phyloP scores from a whole-genome alignment of 192 early-diverging fungal species.

The Coemansia sp. region DNA sequence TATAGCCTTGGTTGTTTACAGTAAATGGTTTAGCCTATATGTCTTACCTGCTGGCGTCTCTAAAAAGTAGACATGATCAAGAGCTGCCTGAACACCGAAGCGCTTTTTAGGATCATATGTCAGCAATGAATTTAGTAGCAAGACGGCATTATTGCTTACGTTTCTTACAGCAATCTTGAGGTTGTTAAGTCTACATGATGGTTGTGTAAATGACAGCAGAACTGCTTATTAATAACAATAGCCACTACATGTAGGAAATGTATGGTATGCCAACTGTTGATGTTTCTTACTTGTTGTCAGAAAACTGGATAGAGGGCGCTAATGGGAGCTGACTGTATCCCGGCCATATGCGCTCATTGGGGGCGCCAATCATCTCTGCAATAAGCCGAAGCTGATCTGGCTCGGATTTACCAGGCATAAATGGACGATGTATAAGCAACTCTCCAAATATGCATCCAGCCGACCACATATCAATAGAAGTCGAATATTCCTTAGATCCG shows the following conservation, averaged over 20 bases:
- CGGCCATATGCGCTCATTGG: slow-evolving; percentile 75
- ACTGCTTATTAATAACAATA: too few species aligned
- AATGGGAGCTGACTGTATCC: slow-evolving; percentile 68
- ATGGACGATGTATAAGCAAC: slow-evolving; percentile 66
- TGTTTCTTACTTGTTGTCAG: slow-evolving; percentile 54
- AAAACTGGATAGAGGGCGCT: slow-evolving; percentile 57
- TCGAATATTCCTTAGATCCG: slow-evolving; percentile 70
- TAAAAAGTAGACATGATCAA: slow-evolving; percentile 72
- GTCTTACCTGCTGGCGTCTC: slow-evolving; percentile 60
- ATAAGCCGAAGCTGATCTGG: slow-evolving; percentile 72
- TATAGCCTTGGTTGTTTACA: too few species aligned
- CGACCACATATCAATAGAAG: slow-evolving; percentile 77
- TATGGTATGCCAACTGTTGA: background rate
- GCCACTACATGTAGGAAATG: too few species aligned
- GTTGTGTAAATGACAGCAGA: too few species aligned
- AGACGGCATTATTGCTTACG: slow-evolving; percentile 54
- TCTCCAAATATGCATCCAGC: slow-evolving; percentile 80
- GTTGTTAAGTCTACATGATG: slow-evolving; percentile 54
- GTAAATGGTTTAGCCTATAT: too few species aligned
- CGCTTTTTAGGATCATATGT: slow-evolving; percentile 72
- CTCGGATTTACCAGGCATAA: slow-evolving; percentile 84
- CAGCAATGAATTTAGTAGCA: slow-evolving; percentile 67
- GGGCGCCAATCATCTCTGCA: slow-evolving; percentile 72
- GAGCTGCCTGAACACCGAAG: slow-evolving; percentile 62
- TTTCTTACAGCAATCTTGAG: slow-evolving; percentile 58